phyloP scores from a whole-genome alignment of 208 protist species.

The Wallacemonas sp. region DNA sequence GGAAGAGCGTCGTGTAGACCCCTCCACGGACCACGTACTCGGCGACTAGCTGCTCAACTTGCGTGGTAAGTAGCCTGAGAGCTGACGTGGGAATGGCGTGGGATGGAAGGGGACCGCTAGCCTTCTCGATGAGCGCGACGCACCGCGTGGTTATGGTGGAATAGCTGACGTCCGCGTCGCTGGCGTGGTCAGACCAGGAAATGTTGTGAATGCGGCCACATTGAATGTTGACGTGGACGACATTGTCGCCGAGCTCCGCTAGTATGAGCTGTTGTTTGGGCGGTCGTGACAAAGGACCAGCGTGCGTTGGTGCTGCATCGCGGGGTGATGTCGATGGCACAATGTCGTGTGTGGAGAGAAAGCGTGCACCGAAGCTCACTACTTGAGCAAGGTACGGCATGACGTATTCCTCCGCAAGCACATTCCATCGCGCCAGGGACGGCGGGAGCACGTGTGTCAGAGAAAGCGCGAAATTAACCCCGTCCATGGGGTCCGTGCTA shows the following conservation, averaged over 20 bases:
- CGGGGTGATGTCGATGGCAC: not conserved
- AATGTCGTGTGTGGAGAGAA: constrained; percentile 30
- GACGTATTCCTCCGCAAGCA: constrained; percentile 55
- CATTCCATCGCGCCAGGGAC: constrained; percentile 27
- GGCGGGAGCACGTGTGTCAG: constrained; percentile 64
- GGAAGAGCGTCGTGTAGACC: constrained; percentile 56
- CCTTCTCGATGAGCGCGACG: not conserved
- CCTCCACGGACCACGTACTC: constrained; percentile 73
- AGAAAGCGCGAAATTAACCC: constrained; percentile 54
- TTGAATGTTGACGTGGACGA: constrained; percentile 14
- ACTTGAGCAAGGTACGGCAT: constrained; percentile 70
- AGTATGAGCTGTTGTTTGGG: constrained; percentile 8
- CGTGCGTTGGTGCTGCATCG: not conserved
- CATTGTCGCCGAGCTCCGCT: constrained; percentile 10
- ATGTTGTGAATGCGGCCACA: constrained; percentile 7
- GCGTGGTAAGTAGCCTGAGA: constrained; percentile 51
- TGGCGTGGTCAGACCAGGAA: not conserved
- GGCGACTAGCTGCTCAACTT: constrained; percentile 55
- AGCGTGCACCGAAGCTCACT: constrained; percentile 36
- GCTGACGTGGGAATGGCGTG: not conserved
- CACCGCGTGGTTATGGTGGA: not conserved
- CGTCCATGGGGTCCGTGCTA: constrained; percentile 35
- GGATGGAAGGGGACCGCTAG: not conserved
- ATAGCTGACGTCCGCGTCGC: not conserved
- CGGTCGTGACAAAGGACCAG: not conserved